These are phyloP conservation scores for Brassica carinata DNA, from an alignment of 345 rosid genomes.

Conservation along the genomic window DNA sequence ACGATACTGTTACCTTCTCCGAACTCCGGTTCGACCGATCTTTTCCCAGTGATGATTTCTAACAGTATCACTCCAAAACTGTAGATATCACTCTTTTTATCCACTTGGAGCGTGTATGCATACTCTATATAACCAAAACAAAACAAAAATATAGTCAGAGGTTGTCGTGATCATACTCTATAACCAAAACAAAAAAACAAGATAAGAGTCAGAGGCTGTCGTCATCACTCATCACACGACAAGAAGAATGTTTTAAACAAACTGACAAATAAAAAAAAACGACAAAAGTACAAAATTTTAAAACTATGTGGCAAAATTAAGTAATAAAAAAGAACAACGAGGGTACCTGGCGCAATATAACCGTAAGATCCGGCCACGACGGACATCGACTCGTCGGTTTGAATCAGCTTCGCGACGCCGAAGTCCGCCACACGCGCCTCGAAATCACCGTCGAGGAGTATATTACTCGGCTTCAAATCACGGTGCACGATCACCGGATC, in stretches of 20 bases:
- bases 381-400: constrained; percentile 95
- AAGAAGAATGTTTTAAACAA: constrained; percentile 17
- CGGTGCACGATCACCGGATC: constrained; percentile 97
- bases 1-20: constrained; percentile 97
- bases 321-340: neutral
- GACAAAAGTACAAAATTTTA: neutral
- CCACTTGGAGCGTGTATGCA: constrained; percentile 93
- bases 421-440: constrained; percentile 99
- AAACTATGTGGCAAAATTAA: neutral
- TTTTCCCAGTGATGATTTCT: constrained; percentile 78
- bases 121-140: constrained; percentile 53
- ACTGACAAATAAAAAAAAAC: constrained; percentile 2
- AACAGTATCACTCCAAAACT: constrained; percentile 90
- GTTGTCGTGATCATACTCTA: constrained; percentile 14
- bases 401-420: constrained; percentile 92
- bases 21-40: constrained; percentile 83
- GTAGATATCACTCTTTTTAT: constrained; percentile 94
- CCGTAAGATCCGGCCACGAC: constrained; percentile 99
- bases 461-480: constrained; percentile 92
- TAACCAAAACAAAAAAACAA: neutral
- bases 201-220: constrained; percentile 19
- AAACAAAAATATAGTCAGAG: neutral
- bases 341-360: constrained; percentile 96
- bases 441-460: constrained; percentile 80
- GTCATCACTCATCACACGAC: constrained; percentile 17